These are phyloP conservation scores for Nematocida major DNA, from an alignment of 371 early-diverging fungal genomes.

Conservation along the genomic window DNA sequence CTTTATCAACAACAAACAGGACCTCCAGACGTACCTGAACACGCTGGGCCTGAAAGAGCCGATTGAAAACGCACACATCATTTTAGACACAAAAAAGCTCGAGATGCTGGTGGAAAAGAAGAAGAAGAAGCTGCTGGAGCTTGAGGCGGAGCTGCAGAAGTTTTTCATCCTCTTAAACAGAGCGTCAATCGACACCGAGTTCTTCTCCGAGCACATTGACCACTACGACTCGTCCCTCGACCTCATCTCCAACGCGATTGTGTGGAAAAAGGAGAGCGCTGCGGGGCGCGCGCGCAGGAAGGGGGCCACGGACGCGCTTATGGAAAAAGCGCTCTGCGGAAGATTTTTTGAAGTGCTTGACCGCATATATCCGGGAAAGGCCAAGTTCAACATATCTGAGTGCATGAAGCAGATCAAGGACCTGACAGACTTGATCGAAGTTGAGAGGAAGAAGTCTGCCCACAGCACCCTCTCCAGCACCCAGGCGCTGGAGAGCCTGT, in stretches of 20 bases:
- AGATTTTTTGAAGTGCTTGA: not conserved
- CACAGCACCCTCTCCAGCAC: conserved; percentile 11
- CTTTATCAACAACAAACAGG: conserved; percentile 58
- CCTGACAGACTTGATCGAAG: conserved; percentile 10
- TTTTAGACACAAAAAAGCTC: conserved; percentile 57
- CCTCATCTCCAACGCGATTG: conserved; percentile 45
- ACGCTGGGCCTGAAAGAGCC: conserved; percentile 54
- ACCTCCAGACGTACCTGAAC: conserved; percentile 53
- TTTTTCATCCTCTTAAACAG: conserved; percentile 51
- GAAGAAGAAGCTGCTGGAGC: conserved; percentile 48
- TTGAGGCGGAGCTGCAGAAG: conserved; percentile 62
- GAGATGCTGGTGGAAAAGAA: conserved; percentile 50
- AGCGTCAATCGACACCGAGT: conserved; percentile 7
- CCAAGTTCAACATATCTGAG: not conserved
- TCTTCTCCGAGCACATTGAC: conserved; percentile 3
- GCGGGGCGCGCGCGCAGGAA: not conserved
- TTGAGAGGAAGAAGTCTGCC: not conserved
- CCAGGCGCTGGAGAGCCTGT: not conserved
- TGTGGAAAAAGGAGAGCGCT: not conserved
- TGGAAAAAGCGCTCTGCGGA: not conserved
- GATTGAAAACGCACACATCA: conserved; percentile 54
- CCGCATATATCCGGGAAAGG: not conserved
- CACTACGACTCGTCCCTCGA: conserved; percentile 21
- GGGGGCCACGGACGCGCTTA: not conserved
- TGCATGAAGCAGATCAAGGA: not conserved